Percentiles rank a stretch among this genome's conserved stretches.
Conservation (phyloP, 169 alveolate species). For the Plasmodium yoelii region DNA sequence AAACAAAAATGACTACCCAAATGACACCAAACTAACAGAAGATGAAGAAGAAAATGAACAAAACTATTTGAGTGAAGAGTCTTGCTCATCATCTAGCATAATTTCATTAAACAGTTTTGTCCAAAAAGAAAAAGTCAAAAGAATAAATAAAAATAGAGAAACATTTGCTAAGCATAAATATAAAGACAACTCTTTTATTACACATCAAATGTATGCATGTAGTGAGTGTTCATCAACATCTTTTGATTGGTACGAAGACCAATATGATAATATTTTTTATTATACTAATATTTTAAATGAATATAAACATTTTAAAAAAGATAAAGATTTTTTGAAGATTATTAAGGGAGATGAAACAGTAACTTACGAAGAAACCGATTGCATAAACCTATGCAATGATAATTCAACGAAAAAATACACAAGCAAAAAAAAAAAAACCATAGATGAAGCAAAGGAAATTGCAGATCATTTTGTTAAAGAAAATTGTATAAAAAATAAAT, state of each 20-base stretch:
- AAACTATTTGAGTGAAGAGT: constrained; percentile 40
- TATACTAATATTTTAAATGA: constrained; percentile 39
- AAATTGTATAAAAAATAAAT: neutral
- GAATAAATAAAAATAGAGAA: constrained; percentile 59
- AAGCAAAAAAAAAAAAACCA: neutral
- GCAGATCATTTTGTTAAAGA: neutral
- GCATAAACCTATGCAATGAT: neutral
- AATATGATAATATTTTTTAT: constrained; percentile 47
- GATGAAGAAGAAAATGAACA: neutral
- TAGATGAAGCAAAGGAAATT: neutral
- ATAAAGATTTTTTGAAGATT: neutral
- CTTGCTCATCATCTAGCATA: constrained; percentile 69
- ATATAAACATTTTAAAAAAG: constrained; percentile 21
- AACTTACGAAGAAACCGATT: no score
- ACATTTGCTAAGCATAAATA: constrained; percentile 61
- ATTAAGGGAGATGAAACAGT: neutral
- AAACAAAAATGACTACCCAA: neutral
- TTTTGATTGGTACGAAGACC: constrained; percentile 51
- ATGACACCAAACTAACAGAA: neutral
- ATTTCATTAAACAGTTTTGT: constrained; percentile 60
- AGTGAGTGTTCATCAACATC: constrained; percentile 75
- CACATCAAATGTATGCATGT: constrained; percentile 35
- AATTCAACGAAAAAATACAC: neutral
- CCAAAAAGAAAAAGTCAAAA: constrained; percentile 12
- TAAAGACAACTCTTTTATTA: constrained; percentile 40